phyloP scores from a whole-genome alignment of 768 basidiomycete genomes.

The Asterophora lycoperdoides region DNA sequence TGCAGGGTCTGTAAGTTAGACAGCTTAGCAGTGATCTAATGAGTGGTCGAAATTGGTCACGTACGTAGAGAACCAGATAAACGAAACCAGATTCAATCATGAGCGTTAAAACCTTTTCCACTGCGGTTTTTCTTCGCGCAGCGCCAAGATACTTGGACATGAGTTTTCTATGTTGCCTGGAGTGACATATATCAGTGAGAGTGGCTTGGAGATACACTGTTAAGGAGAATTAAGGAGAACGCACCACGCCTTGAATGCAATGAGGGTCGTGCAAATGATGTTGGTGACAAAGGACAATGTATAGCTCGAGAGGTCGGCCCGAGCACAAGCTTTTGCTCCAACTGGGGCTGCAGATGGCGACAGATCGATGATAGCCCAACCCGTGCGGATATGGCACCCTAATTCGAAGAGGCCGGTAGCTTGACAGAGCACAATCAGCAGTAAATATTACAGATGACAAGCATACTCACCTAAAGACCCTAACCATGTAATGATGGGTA shows the following conservation, averaged over 20 bases:
- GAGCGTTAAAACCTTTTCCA: constrained; percentile 24
- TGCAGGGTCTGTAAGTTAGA: constrained; percentile 21
- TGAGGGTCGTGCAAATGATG: constrained; percentile 26
- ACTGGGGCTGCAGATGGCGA: constrained; percentile 23
- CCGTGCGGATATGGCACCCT: constrained; percentile 24
- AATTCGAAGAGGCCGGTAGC: constrained; percentile 27
- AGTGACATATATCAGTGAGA: not conserved
- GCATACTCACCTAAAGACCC: constrained; percentile 22
- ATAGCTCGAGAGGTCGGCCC: constrained; percentile 26
- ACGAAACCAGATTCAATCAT: constrained; percentile 27
- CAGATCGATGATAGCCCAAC: constrained; percentile 21
- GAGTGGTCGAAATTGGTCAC: not conserved
- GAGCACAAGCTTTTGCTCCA: constrained; percentile 21
- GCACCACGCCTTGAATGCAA: constrained; percentile 25
- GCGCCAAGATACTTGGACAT: constrained; percentile 23
- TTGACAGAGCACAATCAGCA: not conserved
- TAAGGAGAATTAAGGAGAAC: not conserved
- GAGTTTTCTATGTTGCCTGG: constrained; percentile 21
- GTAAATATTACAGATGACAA: not conserved
- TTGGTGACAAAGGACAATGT: constrained; percentile 27
- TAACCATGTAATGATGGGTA: constrained; percentile 23
- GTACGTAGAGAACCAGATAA: constrained; percentile 26
- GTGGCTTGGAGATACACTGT: not conserved
- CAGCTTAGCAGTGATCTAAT: not conserved
- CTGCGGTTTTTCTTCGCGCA: constrained; percentile 23